A percentile compares a stretch with the other conserved stretches of the same genome.
Conservation (phyloP, 805 yeast genomes). For the Lipomyces japonicus region DNA sequence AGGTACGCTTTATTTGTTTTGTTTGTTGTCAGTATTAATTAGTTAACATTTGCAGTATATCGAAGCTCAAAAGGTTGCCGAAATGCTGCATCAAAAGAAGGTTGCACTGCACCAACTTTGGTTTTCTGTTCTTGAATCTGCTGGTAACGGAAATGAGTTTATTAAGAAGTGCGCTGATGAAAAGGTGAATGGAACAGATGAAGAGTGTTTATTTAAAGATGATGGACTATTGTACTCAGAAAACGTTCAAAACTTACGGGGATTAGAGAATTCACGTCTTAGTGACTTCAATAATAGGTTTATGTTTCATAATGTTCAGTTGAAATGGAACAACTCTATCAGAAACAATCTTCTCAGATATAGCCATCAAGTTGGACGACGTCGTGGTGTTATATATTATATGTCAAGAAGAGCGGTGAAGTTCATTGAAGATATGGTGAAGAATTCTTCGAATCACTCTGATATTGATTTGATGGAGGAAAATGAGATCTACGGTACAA, state of each 20-base stretch:
- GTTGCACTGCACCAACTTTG: constrained; percentile 20
- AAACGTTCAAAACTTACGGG: not conserved
- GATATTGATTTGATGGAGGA: no score
- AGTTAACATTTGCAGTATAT: constrained; percentile 5
- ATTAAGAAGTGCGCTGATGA: not conserved
- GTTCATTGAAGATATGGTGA: constrained; percentile 50
- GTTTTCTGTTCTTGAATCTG: constrained; percentile 12
- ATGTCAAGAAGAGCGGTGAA: constrained; percentile 49
- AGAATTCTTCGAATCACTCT: constrained; percentile 6
- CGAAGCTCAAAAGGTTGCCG: constrained; percentile 14
- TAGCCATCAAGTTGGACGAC: constrained; percentile 47
- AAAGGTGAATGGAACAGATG: constrained; percentile 1
- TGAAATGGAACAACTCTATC: constrained; percentile 73
- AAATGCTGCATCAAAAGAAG: constrained; percentile 10
- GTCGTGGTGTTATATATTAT: constrained; percentile 45
- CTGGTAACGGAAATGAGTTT: not conserved
- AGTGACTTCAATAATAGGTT: constrained; percentile 59
- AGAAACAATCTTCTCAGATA: constrained; percentile 64
- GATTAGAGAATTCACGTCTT: constrained; percentile 10
- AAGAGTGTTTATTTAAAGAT: constrained; percentile 7
- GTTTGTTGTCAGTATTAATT: not conserved
- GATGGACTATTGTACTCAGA: not conserved
- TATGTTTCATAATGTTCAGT: constrained; percentile 63
- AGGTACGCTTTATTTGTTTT: constrained; percentile 3
- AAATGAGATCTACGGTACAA: not conserved